These are phyloP conservation scores for Hyaloscypha bicolor DNA, from an alignment of 495 filamentous ascomycete genomes.

Conservation along the genomic window DNA sequence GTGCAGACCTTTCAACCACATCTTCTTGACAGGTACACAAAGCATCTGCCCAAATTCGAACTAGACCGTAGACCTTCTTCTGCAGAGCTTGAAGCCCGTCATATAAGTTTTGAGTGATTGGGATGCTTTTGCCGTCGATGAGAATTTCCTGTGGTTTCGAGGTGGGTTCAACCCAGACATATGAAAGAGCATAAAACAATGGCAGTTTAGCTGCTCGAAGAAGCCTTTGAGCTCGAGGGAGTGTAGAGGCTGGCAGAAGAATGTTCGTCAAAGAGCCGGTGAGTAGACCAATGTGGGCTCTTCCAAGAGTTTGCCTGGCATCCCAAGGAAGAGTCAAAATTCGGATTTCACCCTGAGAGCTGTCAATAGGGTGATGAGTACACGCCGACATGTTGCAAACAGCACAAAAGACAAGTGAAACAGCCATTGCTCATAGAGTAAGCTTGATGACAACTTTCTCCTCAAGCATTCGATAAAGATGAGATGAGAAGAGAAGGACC, in stretches of 20 bases:
- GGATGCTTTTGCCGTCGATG: slow-evolving; percentile 21
- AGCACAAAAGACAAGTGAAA: neutral
- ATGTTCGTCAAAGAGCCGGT: neutral
- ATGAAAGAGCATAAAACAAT: slow-evolving; percentile 31
- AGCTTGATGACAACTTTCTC: neutral
- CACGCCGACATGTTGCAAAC: neutral
- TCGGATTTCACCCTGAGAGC: neutral
- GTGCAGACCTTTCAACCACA: slow-evolving; percentile 12
- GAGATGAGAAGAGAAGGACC: neutral
- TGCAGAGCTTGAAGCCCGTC: slow-evolving; percentile 23
- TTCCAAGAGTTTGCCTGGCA: neutral
- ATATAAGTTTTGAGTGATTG: slow-evolving; percentile 26
- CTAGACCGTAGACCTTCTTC: slow-evolving; percentile 53
- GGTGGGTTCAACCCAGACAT: slow-evolving; percentile 30
- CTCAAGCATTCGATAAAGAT: neutral
- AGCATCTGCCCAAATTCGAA: slow-evolving; percentile 45
- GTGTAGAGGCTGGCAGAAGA: slow-evolving; percentile 2
- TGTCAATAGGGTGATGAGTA: neutral
- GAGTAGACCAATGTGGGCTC: neutral
- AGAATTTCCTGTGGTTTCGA: slow-evolving; percentile 23
- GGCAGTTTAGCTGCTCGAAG: slow-evolving; percentile 3
- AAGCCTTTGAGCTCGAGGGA: neutral
- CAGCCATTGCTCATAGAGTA: neutral
- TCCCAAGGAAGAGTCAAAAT: neutral
- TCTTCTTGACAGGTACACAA: slow-evolving; percentile 19